phyloP scores from a whole-genome alignment of 2,329 filamentous ascomycete species.

The Cordyceps cicadae region DNA sequence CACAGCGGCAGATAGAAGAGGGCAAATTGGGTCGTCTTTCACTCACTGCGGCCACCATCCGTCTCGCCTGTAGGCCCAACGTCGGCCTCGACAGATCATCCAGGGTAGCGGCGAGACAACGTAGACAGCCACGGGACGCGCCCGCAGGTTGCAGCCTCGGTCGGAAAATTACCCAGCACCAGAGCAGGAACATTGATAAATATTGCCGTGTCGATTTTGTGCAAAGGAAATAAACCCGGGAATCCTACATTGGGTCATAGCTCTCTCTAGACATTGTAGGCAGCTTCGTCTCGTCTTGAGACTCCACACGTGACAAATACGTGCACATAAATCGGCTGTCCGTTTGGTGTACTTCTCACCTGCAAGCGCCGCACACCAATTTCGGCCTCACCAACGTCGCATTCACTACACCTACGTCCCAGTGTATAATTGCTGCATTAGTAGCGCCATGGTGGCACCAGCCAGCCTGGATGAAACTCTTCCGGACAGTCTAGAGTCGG shows the following conservation, averaged over 20 bases:
- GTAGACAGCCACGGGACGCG: not conserved
- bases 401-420: too few relatives aligned
- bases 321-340: not conserved
- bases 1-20: too few relatives aligned
- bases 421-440: not conserved
- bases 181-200: not conserved
- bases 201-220: too few relatives aligned
- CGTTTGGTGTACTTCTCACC: not conserved
- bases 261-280: not conserved
- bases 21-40: not conserved
- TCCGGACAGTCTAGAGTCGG: slow-evolving; percentile 42
- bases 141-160: too few relatives aligned
- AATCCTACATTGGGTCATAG: not conserved
- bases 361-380: not conserved
- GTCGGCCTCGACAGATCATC: not conserved
- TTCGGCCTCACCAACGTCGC: not conserved
- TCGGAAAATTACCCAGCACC: not conserved
- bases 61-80: too few relatives aligned
- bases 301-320: slow-evolving; percentile 1
- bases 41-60: too few relatives aligned
- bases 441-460: not conserved
- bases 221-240: not conserved
- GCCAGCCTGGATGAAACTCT: slow-evolving; percentile 21
- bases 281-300: not conserved
- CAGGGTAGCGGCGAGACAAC: not conserved